phyloP scores from a whole-genome alignment of 1,284 basidiomycete species.

The Puccinia triticina region DNA sequence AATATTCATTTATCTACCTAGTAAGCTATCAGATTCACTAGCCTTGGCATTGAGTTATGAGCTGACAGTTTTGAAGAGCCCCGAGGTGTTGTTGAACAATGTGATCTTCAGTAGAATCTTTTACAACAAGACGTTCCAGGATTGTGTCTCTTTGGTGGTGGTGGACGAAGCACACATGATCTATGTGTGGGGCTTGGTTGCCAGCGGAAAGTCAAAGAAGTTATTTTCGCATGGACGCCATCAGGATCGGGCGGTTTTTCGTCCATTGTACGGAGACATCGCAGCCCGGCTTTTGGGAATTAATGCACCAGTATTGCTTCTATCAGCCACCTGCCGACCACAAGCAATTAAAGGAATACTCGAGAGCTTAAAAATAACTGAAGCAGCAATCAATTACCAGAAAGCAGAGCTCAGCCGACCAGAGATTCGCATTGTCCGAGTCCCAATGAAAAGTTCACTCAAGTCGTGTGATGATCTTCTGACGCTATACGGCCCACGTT shows the following conservation, averaged over 20 bases:
- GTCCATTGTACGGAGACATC: too few relatives aligned
- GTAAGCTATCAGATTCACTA: neutral
- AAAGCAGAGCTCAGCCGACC: neutral
- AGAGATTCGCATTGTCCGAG: too few relatives aligned
- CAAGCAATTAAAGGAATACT: neutral
- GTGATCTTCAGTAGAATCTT: neutral
- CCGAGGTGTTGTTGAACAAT: neutral
- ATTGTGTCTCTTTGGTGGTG: too few relatives aligned
- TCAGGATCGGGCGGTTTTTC: too few relatives aligned
- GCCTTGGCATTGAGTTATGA: neutral
- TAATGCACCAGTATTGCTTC: neutral
- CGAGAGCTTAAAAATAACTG: neutral
- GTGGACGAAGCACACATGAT: too few relatives aligned
- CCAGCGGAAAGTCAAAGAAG: too few relatives aligned
- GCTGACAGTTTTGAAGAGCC: neutral
- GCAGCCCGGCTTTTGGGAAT: neutral
- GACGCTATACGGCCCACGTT: neutral
- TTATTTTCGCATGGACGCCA: too few relatives aligned
- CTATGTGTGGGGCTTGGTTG: too few relatives aligned
- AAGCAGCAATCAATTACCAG: neutral
- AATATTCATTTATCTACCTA: too few relatives aligned
- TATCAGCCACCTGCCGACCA: constrained; percentile 1
- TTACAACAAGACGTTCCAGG: too few relatives aligned
- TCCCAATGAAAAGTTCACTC: neutral
- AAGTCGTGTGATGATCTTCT: constrained; percentile 7